Percentiles rank a stretch among this genome's conserved stretches.
Evolutionary conservation across 768 basidiomycete genomes (phyloP).

Genomic region (Suillus subaureus): DNA sequence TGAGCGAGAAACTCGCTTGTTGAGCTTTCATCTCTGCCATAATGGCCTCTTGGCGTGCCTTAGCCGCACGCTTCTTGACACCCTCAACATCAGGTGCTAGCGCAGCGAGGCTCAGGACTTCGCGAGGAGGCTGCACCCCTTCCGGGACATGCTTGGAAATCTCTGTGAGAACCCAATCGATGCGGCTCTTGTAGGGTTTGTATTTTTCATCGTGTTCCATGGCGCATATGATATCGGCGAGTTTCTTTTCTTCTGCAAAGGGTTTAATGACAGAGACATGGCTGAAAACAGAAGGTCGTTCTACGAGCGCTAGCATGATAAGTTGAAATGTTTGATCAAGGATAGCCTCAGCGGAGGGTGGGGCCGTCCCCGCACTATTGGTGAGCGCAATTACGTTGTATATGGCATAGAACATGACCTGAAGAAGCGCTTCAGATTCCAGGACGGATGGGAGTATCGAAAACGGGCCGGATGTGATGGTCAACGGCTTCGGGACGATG

Average conservation of each 20-base stretch:
- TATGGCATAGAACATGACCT: slow-evolving; percentile 82
- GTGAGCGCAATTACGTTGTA: slow-evolving; percentile 73
- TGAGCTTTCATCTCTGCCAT: slow-evolving; percentile 96
- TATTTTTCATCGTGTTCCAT: slow-evolving; percentile 80
- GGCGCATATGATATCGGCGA: slow-evolving; percentile 73
- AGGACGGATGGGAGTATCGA: slow-evolving; percentile 61
- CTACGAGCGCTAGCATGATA: slow-evolving; percentile 81
- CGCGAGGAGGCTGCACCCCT: slow-evolving; percentile 55
- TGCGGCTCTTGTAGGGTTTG: slow-evolving; percentile 68
- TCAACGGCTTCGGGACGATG: slow-evolving; percentile 72
- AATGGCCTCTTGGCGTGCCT: slow-evolving; percentile 89
- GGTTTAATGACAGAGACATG: slow-evolving; percentile 51
- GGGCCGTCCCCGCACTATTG: slow-evolving; percentile 57
- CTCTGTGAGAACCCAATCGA: slow-evolving; percentile 73
- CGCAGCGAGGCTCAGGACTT: slow-evolving; percentile 38
- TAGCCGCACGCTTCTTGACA: slow-evolving; percentile 81
- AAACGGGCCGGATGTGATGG: slow-evolving; percentile 71
- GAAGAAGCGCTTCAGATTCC: slow-evolving; percentile 70
- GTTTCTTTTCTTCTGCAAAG: slow-evolving; percentile 61
- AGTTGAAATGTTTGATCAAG: slow-evolving; percentile 89
- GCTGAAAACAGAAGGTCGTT: slow-evolving; percentile 65
- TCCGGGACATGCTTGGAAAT: slow-evolving; percentile 58
- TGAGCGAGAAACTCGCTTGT: slow-evolving; percentile 83
- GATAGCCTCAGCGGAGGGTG: slow-evolving; percentile 84
- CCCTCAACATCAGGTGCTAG: slow-evolving; percentile 56